Evolutionary conservation across 257 asterid species (phyloP).

Genomic region (Nicotiana undulata): DNA sequence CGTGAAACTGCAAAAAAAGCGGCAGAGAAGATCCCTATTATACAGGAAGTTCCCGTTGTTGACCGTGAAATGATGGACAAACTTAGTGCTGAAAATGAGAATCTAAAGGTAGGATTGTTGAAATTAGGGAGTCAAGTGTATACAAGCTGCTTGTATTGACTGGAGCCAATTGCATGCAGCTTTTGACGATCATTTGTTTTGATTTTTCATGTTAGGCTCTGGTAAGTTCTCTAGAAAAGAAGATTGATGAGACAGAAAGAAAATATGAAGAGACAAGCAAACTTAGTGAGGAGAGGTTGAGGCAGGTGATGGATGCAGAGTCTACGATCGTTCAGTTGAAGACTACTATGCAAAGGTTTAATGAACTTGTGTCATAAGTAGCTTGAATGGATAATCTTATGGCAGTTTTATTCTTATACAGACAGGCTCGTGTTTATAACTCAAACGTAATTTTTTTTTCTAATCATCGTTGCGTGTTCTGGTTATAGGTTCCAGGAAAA

Average conservation of each 20-base stretch:
- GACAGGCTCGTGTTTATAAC: not conserved
- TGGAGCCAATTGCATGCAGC: not conserved
- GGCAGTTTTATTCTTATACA: not conserved
- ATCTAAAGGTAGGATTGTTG: slow-evolving; percentile 16
- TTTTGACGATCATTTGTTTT: not conserved
- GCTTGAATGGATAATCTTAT: not conserved
- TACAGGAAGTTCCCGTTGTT: slow-evolving; percentile 2
- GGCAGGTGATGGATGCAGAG: slow-evolving; percentile 91
- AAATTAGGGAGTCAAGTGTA: not conserved
- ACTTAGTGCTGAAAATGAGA: slow-evolving; percentile 17
- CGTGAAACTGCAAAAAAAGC: not conserved
- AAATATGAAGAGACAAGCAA: slow-evolving; percentile 78
- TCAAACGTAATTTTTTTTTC: not conserved
- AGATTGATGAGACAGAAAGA: slow-evolving; percentile 83
- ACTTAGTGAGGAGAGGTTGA: slow-evolving; percentile 88
- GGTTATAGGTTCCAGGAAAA: slow-evolving; percentile 7
- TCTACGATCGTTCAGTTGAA: slow-evolving; percentile 74
- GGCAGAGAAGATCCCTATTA: not conserved
- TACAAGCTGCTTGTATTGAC: not conserved
- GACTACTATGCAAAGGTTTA: slow-evolving; percentile 69
- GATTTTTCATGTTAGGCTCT: slow-evolving; percentile 31
- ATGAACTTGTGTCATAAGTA: not conserved
- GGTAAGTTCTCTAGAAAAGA: slow-evolving; percentile 71
- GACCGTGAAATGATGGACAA: slow-evolving; percentile 6
- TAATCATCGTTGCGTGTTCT: not conserved